Evolutionary conservation across 2,329 filamentous ascomycete species (phyloP).

Genomic region (Gaeumannomyces sp.): DNA sequence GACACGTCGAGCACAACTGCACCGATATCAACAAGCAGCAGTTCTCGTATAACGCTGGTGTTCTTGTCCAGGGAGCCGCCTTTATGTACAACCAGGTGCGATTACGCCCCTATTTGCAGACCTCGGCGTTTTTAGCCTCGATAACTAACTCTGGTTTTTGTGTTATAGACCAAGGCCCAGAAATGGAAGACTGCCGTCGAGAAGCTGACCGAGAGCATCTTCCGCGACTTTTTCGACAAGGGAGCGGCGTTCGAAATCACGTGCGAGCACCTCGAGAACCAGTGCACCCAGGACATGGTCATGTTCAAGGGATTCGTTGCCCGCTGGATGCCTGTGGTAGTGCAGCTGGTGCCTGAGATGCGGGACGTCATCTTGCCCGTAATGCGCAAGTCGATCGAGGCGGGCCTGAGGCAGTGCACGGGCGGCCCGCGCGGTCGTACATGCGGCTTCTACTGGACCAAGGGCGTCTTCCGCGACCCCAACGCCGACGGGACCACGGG

Average conservation of each 20-base stretch:
- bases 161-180: constrained; percentile 13
- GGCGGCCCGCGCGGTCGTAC: constrained; percentile 52
- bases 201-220: constrained; percentile 44
- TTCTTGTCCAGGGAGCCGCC: constrained; percentile 17
- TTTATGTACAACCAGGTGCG: constrained; percentile 27
- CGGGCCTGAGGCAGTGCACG: constrained; percentile 55
- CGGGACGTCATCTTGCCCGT: constrained; percentile 48
- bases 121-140: neutral
- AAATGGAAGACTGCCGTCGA: constrained; percentile 51
- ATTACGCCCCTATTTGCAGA: constrained; percentile 11
- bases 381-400: constrained; percentile 50
- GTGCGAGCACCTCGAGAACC: constrained; percentile 46
- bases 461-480: constrained; percentile 29
- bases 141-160: neutral
- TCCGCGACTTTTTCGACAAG: constrained; percentile 48
- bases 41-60: constrained; percentile 18
- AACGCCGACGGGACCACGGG: constrained; percentile 30
- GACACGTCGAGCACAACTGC: constrained; percentile 43
- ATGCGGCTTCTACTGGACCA: constrained; percentile 62
- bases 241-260: constrained; percentile 59
- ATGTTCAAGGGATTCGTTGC: constrained; percentile 67
- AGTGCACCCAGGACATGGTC: constrained; percentile 65
- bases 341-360: constrained; percentile 55
- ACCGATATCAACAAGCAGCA: constrained; percentile 52
- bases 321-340: constrained; percentile 56